These are phyloP conservation scores for Tetrahymena malaccensis DNA, from an alignment of 73 alveolate species.

Conservation along the genomic window DNA sequence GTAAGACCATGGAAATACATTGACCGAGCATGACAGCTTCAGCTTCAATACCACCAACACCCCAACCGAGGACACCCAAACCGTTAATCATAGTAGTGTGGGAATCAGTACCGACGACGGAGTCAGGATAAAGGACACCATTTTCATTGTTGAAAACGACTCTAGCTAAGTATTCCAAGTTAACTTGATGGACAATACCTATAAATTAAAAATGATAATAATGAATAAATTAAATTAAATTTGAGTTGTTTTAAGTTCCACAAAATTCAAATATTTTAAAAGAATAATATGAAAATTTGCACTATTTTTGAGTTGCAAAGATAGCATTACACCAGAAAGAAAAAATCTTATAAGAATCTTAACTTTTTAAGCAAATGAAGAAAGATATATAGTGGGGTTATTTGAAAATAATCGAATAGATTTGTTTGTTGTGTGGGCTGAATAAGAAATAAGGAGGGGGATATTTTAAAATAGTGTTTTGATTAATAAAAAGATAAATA, in stretches of 20 bases:
- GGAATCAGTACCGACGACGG: slow-evolving; percentile 85
- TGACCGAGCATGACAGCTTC: slow-evolving; percentile 91
- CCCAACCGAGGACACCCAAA: slow-evolving; percentile 90
- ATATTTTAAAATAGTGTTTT: neutral
- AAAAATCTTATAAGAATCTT: no score
- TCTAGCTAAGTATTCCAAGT: slow-evolving; percentile 82
- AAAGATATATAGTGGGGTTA: no score
- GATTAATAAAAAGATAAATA: neutral
- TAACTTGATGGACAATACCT: slow-evolving; percentile 61
- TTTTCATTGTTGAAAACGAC: slow-evolving; percentile 61
- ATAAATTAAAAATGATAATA: neutral
- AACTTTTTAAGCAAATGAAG: no score
- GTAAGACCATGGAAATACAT: slow-evolving; percentile 78
- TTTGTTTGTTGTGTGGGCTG: no score
- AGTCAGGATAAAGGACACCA: slow-evolving; percentile 62
- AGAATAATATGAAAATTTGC: no score
- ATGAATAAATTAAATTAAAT: neutral
- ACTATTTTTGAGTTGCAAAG: no score
- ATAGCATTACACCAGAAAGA: no score
- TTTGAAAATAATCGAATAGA: no score
- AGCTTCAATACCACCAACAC: slow-evolving; percentile 91
- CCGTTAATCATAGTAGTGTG: slow-evolving; percentile 91
- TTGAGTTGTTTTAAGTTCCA: no score
- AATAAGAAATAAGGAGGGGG: neutral
- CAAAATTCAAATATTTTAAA: no score